These are phyloP conservation scores for Candida koratica DNA, from an alignment of 805 yeast genomes.

Conservation along the genomic window DNA sequence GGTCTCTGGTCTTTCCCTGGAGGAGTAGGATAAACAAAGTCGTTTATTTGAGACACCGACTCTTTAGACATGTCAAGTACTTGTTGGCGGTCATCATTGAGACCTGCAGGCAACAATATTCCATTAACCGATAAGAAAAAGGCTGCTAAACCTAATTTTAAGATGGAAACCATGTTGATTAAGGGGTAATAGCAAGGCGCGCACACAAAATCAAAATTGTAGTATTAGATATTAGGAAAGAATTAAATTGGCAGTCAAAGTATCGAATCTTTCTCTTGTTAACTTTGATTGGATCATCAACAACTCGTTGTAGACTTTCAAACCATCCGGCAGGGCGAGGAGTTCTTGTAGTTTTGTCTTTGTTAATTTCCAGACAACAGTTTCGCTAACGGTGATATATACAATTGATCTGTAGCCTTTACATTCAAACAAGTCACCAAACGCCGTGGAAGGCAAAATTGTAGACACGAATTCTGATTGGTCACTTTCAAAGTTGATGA, in stretches of 20 bases:
- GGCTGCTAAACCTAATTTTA: conserved; percentile 12
- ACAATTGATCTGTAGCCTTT: conserved; percentile 39
- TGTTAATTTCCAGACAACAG: conserved; percentile 67
- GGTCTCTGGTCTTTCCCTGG: conserved; percentile 53
- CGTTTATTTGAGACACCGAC: not conserved
- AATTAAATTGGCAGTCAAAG: conserved; percentile 71
- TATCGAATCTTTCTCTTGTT: conserved; percentile 66
- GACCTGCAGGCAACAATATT: conserved; percentile 19
- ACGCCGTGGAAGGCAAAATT: conserved; percentile 69
- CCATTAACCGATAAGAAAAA: conserved; percentile 17
- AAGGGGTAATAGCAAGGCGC: no score
- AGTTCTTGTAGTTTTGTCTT: conserved; percentile 43
- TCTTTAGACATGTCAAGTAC: conserved; percentile 10
- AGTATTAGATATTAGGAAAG: conserved; percentile 35
- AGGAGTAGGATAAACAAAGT: conserved; percentile 15
- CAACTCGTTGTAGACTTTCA: conserved; percentile 59
- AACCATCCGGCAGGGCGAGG: conserved; percentile 41
- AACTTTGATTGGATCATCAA: conserved; percentile 57
- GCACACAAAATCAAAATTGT: not conserved
- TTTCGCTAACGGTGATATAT: conserved; percentile 56
- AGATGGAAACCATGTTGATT: conserved; percentile 11
- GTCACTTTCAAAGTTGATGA: conserved; percentile 36
- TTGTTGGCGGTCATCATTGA: conserved; percentile 15
- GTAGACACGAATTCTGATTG: conserved; percentile 34
- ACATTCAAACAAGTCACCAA: conserved; percentile 52